Evolutionary conservation across 495 filamentous ascomycete species (phyloP).

Genomic region (Melanomma pulvis-pyrius): DNA sequence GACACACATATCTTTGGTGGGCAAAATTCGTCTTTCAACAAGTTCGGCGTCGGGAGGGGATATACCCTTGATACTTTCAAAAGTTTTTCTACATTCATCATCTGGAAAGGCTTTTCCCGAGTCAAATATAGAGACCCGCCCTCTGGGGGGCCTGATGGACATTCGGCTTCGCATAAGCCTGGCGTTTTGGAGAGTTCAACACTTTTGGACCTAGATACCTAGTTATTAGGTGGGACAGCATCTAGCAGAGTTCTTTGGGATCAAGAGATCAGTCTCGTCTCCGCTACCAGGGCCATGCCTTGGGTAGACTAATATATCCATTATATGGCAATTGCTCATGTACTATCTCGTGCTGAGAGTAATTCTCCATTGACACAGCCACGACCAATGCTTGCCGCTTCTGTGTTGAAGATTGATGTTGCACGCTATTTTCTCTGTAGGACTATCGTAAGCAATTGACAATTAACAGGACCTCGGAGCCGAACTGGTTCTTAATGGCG

Average conservation of each 20-base stretch:
- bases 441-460: no score
- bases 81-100: conserved; percentile 29
- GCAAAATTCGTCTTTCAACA: conserved; percentile 39
- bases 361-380: no score
- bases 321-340: no score
- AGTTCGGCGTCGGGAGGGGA: conserved; percentile 32
- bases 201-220: background rate
- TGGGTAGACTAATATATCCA: background rate
- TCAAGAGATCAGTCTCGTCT: background rate
- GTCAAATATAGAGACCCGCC: conserved; percentile 31
- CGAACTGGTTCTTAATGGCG: no score
- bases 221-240: background rate
- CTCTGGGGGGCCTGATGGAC: background rate
- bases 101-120: conserved; percentile 31
- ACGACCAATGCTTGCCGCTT: no score
- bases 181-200: conserved; percentile 5
- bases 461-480: no score
- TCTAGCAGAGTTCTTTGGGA: background rate
- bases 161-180: conserved; percentile 1
- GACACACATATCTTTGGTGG: conserved; percentile 37
- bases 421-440: no score
- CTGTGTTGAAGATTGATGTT: no score
- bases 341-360: no score
- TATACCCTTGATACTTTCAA: conserved; percentile 33
- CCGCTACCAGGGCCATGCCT: background rate